phyloP scores from a whole-genome alignment of 202 grass and related monocot genomes.

The Zizania palustris region DNA sequence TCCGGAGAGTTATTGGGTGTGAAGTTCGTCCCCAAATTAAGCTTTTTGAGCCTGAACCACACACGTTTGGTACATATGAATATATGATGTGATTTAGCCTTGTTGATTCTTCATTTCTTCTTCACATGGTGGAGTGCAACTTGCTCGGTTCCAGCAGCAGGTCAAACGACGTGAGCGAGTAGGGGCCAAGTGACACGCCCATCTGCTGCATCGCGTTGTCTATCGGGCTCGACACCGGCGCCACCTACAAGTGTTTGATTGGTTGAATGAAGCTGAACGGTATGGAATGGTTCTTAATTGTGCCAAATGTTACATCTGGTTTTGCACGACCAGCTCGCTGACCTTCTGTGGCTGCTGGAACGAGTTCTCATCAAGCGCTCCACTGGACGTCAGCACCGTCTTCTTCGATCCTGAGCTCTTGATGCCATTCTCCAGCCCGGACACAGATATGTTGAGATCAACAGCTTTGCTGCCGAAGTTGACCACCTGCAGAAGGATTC shows the following conservation, averaged over 20 bases:
- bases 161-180: constrained; percentile 87
- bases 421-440: constrained; percentile 43
- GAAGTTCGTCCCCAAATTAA: neutral
- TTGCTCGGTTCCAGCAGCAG: constrained; percentile 56
- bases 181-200: constrained; percentile 51
- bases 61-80: no score
- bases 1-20: neutral
- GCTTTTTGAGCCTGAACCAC: neutral
- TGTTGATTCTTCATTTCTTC: neutral
- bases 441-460: constrained; percentile 60
- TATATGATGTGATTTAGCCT: no score
- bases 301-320: neutral
- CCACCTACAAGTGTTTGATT: no score
- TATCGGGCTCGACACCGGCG: constrained; percentile 44
- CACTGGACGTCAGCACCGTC: constrained; percentile 66
- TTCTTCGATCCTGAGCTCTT: constrained; percentile 55
- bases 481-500: constrained; percentile 56
- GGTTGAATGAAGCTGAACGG: no score
- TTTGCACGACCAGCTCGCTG: neutral
- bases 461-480: constrained; percentile 72
- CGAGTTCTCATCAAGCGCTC: constrained; percentile 74
- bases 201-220: constrained; percentile 49
- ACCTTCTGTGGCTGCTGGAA: constrained; percentile 73
- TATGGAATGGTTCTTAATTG: no score
- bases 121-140: constrained; percentile 33